Conservation (phyloP, 805 yeast genomes). For the Yamadazyma tumulicola region DNA sequence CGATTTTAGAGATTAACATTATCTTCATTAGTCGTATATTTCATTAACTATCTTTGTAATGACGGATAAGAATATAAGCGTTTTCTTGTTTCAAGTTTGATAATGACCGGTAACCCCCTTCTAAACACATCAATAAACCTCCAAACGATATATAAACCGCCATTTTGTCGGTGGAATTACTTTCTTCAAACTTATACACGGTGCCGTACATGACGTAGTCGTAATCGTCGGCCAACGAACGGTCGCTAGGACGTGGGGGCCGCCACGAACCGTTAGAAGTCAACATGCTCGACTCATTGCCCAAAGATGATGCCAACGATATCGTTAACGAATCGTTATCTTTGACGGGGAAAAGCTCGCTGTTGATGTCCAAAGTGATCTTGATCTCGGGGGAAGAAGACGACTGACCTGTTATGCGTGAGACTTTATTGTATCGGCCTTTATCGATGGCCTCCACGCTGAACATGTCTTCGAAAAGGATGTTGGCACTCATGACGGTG, state of each 20-base stretch:
- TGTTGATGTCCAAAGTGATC: conserved; percentile 83
- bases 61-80: conserved; percentile 86
- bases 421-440: conserved; percentile 88
- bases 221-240: conserved; percentile 90
- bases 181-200: conserved; percentile 93
- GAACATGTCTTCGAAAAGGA: conserved; percentile 91
- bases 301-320: conserved; percentile 76
- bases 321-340: conserved; percentile 76
- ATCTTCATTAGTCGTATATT: too few relatives aligned
- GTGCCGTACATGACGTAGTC: conserved; percentile 99
- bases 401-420: conserved; percentile 84
- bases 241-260: conserved; percentile 79
- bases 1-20: conserved; percentile 1
- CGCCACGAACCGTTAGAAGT: conserved; percentile 68
- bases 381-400: conserved; percentile 77
- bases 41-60: conserved; percentile 39
- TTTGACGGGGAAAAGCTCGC: conserved; percentile 85
- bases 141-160: conserved; percentile 95
- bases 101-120: conserved; percentile 89
- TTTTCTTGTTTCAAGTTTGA: conserved; percentile 90
- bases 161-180: conserved; percentile 58
- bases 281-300: conserved; percentile 42
- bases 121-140: conserved; percentile 87
- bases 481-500: conserved; percentile 35
- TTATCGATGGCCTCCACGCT: conserved; percentile 78